Evolutionary conservation across 306 rosid genomes (phyloP), one percentile per base, ranked within the genome.

Genomic region (Casuarina equisetifolia): DNA sequence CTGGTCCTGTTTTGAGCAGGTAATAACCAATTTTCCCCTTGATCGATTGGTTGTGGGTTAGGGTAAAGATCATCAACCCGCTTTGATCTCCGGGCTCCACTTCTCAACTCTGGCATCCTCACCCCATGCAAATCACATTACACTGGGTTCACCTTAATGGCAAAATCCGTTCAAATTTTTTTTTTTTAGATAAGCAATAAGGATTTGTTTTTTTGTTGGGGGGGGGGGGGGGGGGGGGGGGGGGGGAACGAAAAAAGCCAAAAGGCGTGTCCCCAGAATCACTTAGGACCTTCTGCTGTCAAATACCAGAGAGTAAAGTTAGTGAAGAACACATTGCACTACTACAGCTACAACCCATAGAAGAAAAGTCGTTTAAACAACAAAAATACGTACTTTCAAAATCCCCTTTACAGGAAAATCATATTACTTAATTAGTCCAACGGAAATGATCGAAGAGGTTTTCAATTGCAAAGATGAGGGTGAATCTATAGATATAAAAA

Each of bases 71-170:
- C 96, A 88, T 89, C 97, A 87, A 93, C 92, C 80, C 98, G 89
- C 78, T 88, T 93, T 72, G 96, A 93, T 88, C 98, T 91, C 79
- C 98, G 88, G 77, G 96, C 97, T 90, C 97, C 98, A 81, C 97
- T 93, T 84, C 97, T 93, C 92, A 93, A 87, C 92, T 93, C 98
- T 82, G 97, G 98, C 98, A 93, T 93, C 89, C 90, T 93, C 98
- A 91, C 87, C 92, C 98, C 97, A 93, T 91, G 92, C 98, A 91
- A 89, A 87, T 90, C 97, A 88, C 88, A 84, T 90, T 84, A 89
- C 88, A 81, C 91, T 71, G 76, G 16, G 82, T 58, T 73, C 77
- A 58, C 84, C 69, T 40, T 39, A 42, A 66, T 17, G 32, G 49
- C 7, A 17, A 42, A 66, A 66, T 66, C 49, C 49, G 15, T 43